Conservation (phyloP, 495 filamentous ascomycete genomes). For the Pyronema omphalodes region DNA sequence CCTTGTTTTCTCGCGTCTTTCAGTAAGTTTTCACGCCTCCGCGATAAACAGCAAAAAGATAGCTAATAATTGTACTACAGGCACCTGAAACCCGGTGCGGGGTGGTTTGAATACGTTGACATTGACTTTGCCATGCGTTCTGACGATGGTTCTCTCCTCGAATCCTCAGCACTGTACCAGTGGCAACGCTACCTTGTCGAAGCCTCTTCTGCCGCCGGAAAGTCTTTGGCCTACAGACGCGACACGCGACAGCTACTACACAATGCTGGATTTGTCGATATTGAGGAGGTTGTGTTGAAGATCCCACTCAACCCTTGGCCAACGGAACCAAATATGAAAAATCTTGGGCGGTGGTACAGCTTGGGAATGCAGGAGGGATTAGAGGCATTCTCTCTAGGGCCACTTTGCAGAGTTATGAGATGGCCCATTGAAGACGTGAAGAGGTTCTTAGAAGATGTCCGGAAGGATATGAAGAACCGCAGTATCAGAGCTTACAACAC, state of each 20-base stretch:
- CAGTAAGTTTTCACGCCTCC: constrained; percentile 30
- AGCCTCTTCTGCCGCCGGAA: constrained; percentile 46
- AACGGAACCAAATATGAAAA: constrained; percentile 43
- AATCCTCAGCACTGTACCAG: constrained; percentile 31
- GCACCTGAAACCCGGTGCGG: constrained; percentile 61
- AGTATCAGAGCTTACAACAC: constrained; percentile 55
- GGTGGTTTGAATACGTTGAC: constrained; percentile 80
- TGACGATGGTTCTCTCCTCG: constrained; percentile 45
- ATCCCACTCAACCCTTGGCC: constrained; percentile 70
- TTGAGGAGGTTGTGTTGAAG: constrained; percentile 53
- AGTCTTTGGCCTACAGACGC: constrained; percentile 48
- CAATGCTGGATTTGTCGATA: constrained; percentile 64
- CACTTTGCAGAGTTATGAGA: constrained; percentile 46
- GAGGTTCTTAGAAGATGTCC: constrained; percentile 42
- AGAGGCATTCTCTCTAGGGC: constrained; percentile 53
- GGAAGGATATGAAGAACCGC: constrained; percentile 48
- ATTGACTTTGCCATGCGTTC: constrained; percentile 68
- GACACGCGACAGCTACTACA: constrained; percentile 44
- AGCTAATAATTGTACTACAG: constrained; percentile 20
- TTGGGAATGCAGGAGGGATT: constrained; percentile 54
- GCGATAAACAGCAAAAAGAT: background rate
- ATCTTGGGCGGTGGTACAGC: constrained; percentile 73
- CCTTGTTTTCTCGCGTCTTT: constrained; percentile 51
- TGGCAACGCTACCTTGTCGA: constrained; percentile 56
- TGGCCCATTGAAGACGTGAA: constrained; percentile 51